These are phyloP conservation scores for Fraxinus nigra DNA, from an alignment of 305 asterid species.

Conservation along the genomic window DNA sequence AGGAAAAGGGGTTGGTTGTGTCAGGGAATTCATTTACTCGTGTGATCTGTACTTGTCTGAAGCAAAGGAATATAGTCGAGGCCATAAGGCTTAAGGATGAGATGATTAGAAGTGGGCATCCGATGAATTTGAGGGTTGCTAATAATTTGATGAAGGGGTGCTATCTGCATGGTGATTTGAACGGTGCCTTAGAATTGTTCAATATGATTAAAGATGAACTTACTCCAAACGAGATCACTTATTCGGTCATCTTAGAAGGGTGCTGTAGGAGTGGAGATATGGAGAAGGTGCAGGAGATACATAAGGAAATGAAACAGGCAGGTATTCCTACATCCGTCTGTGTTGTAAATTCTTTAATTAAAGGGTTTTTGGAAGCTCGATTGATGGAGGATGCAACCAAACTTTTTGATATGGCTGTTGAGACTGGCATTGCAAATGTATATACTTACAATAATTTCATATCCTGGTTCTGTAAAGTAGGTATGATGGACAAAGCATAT, in stretches of 20 bases:
- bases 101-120: conserved; percentile 58
- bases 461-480: conserved; percentile 50
- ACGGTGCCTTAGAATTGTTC: conserved; percentile 57
- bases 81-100: conserved; percentile 71
- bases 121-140: conserved; percentile 64
- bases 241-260: conserved; percentile 74
- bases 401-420: conserved; percentile 52
- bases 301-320: conserved; percentile 47
- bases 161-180: conserved; percentile 55
- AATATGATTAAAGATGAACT: conserved; percentile 48
- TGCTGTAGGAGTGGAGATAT: conserved; percentile 51
- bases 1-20: conserved; percentile 63
- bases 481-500: conserved; percentile 51
- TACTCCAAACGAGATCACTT: conserved; percentile 64
- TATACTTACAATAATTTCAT: conserved; percentile 58
- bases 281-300: conserved; percentile 59
- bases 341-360: conserved; percentile 56
- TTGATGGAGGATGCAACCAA: conserved; percentile 47
- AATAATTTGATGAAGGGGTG: conserved; percentile 85
- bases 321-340: conserved; percentile 56
- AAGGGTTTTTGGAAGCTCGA: conserved; percentile 48
- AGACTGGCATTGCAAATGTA: conserved; percentile 53
- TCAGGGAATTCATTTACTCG: conserved; percentile 49
- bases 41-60: conserved; percentile 54
- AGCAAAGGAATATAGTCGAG: conserved; percentile 54